Conservation (phyloP, 345 rosid species). For the Populus tremula region DNA sequence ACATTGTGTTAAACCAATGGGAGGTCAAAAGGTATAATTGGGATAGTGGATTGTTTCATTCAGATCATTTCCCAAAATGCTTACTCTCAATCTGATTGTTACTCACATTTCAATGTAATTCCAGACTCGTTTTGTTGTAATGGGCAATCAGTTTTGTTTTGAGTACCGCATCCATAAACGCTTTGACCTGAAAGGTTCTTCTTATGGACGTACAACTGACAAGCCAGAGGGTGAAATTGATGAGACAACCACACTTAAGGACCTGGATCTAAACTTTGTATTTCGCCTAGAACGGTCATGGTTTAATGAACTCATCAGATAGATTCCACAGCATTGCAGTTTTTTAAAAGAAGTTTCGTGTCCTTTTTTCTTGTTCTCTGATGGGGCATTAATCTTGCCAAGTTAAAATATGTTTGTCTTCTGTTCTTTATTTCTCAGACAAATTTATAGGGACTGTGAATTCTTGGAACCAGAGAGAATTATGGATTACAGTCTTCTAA, state of each 20-base stretch:
- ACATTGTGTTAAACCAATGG: constrained; percentile 61
- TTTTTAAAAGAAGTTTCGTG: not conserved
- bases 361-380: not conserved
- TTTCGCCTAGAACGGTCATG: constrained; percentile 52
- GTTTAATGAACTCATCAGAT: constrained; percentile 58
- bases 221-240: constrained; percentile 53
- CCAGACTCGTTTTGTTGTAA: constrained; percentile 63
- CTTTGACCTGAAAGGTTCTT: constrained; percentile 71
- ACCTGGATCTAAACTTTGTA: constrained; percentile 62
- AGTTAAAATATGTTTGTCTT: not conserved
- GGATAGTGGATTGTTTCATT: not conserved
- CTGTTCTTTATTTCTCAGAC: constrained; percentile 32
- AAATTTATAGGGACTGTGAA: constrained; percentile 64
- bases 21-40: constrained; percentile 56
- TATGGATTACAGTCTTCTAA: constrained; percentile 69
- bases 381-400: not conserved
- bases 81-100: constrained; percentile 3
- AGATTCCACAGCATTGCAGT: not conserved
- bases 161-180: constrained; percentile 62
- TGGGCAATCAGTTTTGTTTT: constrained; percentile 67
- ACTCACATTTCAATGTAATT: constrained; percentile 6
- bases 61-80: not conserved
- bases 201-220: constrained; percentile 61
- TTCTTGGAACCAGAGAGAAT: constrained; percentile 65
- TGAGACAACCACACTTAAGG: constrained; percentile 66